Percentiles rank a stretch among this genome's conserved stretches.
These are phyloP conservation scores for Grifola frondosa DNA, from an alignment of 1,284 basidiomycete genomes.

Conservation along the genomic window DNA sequence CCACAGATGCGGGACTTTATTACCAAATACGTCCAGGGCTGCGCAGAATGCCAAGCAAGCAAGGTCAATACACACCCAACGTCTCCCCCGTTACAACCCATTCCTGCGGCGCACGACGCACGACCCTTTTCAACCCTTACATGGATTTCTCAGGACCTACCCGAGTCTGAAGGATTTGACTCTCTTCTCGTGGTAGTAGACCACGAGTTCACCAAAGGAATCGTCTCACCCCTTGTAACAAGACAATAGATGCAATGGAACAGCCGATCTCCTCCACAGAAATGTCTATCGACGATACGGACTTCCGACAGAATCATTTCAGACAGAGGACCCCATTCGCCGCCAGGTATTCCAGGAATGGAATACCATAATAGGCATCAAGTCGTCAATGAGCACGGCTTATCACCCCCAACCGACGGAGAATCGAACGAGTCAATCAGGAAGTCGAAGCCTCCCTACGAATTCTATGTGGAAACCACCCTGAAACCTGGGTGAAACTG, in stretches of 20 bases:
- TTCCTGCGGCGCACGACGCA: not conserved
- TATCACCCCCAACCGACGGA: slow-evolving; percentile 32
- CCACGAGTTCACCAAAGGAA: slow-evolving; percentile 30
- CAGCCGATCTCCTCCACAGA: slow-evolving; percentile 11
- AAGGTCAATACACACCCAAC: slow-evolving; percentile 28
- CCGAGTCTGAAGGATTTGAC: slow-evolving; percentile 32
- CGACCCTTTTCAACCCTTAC: slow-evolving; percentile 21
- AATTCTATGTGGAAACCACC: slow-evolving; percentile 22
- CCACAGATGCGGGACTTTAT: slow-evolving; percentile 33
- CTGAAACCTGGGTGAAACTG: slow-evolving; percentile 30
- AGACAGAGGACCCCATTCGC: slow-evolving; percentile 37
- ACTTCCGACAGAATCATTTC: slow-evolving; percentile 34
- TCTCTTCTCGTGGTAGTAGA: slow-evolving; percentile 39
- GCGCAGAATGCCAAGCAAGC: slow-evolving; percentile 37
- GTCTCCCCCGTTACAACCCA: slow-evolving; percentile 3
- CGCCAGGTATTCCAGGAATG: slow-evolving; percentile 31
- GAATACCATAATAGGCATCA: slow-evolving; percentile 22
- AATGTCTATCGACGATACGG: slow-evolving; percentile 25
- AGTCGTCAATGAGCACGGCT: slow-evolving; percentile 20
- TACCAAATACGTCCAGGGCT: slow-evolving; percentile 36
- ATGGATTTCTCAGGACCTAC: slow-evolving; percentile 36
- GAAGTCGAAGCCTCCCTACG: slow-evolving; percentile 24
- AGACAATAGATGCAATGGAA: slow-evolving; percentile 28
- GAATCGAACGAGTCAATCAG: slow-evolving; percentile 32
- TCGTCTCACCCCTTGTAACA: slow-evolving; percentile 28